Base-by-base conservation (phyloP, 2,329 filamentous ascomycete species). In the Claviceps quebecensis region DNA sequence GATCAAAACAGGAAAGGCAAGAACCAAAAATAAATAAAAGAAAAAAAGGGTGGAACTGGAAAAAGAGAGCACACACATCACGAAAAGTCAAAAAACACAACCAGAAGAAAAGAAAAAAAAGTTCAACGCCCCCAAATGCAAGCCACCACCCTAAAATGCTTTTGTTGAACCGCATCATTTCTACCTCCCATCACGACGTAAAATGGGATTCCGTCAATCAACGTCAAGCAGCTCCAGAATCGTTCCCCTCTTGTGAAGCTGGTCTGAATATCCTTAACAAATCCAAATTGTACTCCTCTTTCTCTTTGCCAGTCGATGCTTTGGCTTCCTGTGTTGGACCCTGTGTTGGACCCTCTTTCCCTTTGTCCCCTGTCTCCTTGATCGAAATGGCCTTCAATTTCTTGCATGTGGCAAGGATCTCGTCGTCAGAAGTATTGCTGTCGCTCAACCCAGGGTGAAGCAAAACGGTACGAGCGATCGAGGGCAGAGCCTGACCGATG, bases 51-150 rank as follows among this genome's bases (percentile, higher is more conserved):
- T 46, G 52, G 17, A 46, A 46, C 40, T 45, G 50, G 50, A 41
- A 53, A 41, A 54, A 55, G 53, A 51, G 59, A 43, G 17, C 8
- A 19, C 5, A 43, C 23, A 23, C 29, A 34, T 34, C 29, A 60
- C 55, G 53, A 56, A 54, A n/a, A 11, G 8, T 11, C 17, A 46
- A 37, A 47, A 22, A 44, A 50, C 36, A n/a, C 26, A 49, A 26
- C 5, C n/a, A 19, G 19, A n/a, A 51, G 34, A 54, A 43, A 54
- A 54, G 48, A 54, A 56, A 54, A 56, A 55, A 60, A 59, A 52
- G 52, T 52, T 57, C 60, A 68, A 69, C 66, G 65, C 66, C 66
- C 59, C 62, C 59, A 55, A 61, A 69, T 69, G 66, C 66, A 46
- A 68, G 60, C 61, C 61, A 56, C 61, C 60, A 52, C 56, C 60